Evolutionary conservation across 805 yeast species (phyloP).

Genomic region (Cyberlindnera maclurae): DNA sequence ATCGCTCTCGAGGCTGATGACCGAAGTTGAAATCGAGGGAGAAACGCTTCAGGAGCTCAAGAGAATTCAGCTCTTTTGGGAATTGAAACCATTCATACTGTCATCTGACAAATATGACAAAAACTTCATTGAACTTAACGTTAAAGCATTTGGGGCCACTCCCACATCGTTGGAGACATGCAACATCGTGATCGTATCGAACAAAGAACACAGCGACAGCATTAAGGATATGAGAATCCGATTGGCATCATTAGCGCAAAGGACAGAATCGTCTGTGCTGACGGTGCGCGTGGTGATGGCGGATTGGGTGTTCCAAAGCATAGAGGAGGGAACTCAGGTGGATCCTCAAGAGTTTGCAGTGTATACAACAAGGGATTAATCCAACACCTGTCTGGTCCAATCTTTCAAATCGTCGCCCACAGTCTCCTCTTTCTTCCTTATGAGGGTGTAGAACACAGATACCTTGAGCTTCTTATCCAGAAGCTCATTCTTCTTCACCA

Average conservation of each 20-base stretch:
- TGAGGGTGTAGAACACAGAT: slow-evolving; percentile 17
- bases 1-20: slow-evolving; percentile 9
- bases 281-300: slow-evolving; percentile 29
- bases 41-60: slow-evolving; percentile 5
- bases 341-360: slow-evolving; percentile 28
- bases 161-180: slow-evolving; percentile 25
- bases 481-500: slow-evolving; percentile 12
- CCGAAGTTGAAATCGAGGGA: slow-evolving; percentile 6
- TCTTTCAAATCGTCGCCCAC: slow-evolving; percentile 7
- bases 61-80: slow-evolving; percentile 28
- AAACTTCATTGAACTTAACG: slow-evolving; percentile 15
- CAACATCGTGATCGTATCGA: slow-evolving; percentile 34
- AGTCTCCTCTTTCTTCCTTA: slow-evolving; percentile 5
- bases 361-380: slow-evolving; percentile 2
- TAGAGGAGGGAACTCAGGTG: slow-evolving; percentile 25
- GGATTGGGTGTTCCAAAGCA: slow-evolving; percentile 31
- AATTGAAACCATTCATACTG: slow-evolving; percentile 25
- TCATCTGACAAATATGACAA: slow-evolving; percentile 4
- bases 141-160: slow-evolving; percentile 40
- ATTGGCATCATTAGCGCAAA: slow-evolving; percentile 5
- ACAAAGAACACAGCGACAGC: background rate
- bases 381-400: slow-evolving; percentile 16
- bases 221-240: slow-evolving; percentile 5
- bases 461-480: slow-evolving; percentile 15
- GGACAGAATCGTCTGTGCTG: slow-evolving; percentile 8